Evolutionary conservation across 345 rosid genomes (phyloP), one percentile per base, ranked within the genome.

Genomic region (Turritis glabra): DNA sequence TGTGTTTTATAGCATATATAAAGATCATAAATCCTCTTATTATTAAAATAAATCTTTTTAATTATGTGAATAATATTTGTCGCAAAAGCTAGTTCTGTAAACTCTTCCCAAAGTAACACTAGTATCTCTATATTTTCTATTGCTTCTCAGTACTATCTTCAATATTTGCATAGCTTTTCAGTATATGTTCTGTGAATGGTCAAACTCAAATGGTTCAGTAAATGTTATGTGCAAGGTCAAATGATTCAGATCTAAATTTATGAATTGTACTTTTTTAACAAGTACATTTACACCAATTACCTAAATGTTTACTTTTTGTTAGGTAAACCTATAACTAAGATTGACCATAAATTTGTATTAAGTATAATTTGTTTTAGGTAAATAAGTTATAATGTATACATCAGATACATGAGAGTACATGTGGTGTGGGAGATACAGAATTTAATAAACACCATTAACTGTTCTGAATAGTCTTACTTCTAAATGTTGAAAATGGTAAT

Each of bases 371-470:
- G 43, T 27, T 48, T 59, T 47, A 47, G 35, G 66, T 46, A 5
- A 17, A 32, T 56, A 56, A 30, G 10, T 41, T 63, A 12, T 18
- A 29, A 22, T 40, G 60, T n/a, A 32, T 44, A 23, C 33, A 60
- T 71, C 37, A 22, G 48, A 46, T 71, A 30, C 66, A 58, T 51
- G 33, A 56, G 35, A 29, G 38, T 66, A 40, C 51, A 47, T 61
- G 30, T 58, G 50, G 51, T 19, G 7, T 11, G 18, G 17, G 25
- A 44, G 19, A 46, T 35, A 11, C 67, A 33, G 2, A 71, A 59
- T 32, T 58, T 11, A 33, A 71, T 33, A 44, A 7, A 15, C 21
- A 17, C 18, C 18, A 47, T n/a, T 56, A 47, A 47, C 10, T 26
- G 17, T 55, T 18, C 8, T 56, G 52, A 74, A 54, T 46, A 73